phyloP scores from a whole-genome alignment of 2,329 filamentous ascomycete species.

The Falciphora oryzae region DNA sequence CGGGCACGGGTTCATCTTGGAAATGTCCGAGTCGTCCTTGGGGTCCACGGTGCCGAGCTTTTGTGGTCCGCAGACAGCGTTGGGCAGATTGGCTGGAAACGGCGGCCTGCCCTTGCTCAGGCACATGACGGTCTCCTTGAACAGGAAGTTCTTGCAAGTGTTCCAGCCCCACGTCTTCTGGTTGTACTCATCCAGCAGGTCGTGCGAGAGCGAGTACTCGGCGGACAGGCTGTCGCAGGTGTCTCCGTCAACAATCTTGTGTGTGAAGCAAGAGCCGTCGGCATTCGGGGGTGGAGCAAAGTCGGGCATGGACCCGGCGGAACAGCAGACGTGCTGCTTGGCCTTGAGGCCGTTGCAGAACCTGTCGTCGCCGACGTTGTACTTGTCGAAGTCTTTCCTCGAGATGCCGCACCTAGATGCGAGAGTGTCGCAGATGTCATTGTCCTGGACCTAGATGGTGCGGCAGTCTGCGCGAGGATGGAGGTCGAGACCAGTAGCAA shows the following conservation, averaged over 20 bases:
- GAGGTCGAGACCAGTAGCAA: no score
- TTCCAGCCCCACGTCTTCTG: neutral
- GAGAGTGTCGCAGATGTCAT: constrained; percentile 32
- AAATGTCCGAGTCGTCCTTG: neutral
- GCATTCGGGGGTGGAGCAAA: neutral
- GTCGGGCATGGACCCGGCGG: neutral
- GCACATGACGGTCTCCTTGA: constrained; percentile 25
- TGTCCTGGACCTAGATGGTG: constrained; percentile 27
- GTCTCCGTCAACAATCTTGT: neutral
- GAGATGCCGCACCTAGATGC: constrained; percentile 17
- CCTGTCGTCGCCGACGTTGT: neutral
- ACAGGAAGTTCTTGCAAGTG: constrained; percentile 17
- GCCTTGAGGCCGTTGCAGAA: neutral
- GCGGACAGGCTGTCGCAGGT: no score
- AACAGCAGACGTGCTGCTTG: neutral
- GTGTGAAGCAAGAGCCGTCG: neutral
- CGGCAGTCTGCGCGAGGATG: constrained; percentile 18
- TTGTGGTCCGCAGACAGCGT: constrained; percentile 30
- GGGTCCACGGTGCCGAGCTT: constrained; percentile 16
- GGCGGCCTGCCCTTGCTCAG: constrained; percentile 28
- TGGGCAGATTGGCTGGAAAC: constrained; percentile 25
- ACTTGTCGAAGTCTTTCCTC: neutral
- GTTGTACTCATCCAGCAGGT: neutral
- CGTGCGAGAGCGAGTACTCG: neutral
- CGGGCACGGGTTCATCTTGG: constrained; percentile 18